Conservation (phyloP, 164 flowering plant genomes). For the Warburgia ugandensis region DNA sequence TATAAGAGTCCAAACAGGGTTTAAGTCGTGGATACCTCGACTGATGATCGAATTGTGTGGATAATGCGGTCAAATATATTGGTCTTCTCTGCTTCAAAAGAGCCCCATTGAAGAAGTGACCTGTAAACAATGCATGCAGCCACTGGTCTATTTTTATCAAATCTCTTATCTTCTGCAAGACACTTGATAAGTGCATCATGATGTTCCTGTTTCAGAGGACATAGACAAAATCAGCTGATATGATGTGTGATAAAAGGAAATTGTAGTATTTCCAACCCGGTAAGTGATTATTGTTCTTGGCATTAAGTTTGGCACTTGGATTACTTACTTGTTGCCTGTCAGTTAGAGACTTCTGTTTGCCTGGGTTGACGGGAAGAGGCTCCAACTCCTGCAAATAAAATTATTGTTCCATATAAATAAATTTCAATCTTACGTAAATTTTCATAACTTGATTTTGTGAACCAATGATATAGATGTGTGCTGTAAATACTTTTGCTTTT, state of each 20-base stretch:
- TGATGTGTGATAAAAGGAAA: not conserved
- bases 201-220: constrained; percentile 44
- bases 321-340: constrained; percentile 64
- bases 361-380: constrained; percentile 22
- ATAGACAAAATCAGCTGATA: not conserved
- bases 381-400: constrained; percentile 33
- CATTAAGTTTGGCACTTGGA: not conserved
- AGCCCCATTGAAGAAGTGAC: constrained; percentile 77
- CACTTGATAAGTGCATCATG: constrained; percentile 66
- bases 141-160: constrained; percentile 50
- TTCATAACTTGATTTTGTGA: not conserved
- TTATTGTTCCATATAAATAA: not conserved
- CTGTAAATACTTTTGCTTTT: constrained; percentile 27
- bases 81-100: constrained; percentile 81
- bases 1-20: not conserved
- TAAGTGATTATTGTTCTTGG: not conserved
- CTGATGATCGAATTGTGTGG: constrained; percentile 49
- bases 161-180: constrained; percentile 52
- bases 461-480: too few relatives aligned
- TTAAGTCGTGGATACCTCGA: constrained; percentile 36
- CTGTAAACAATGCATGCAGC: constrained; percentile 61
- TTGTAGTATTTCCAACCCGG: too few relatives aligned
- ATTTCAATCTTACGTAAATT: not conserved
- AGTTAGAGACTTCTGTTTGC: constrained; percentile 65
- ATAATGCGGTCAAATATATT: constrained; percentile 62